phyloP scores from a whole-genome alignment of 495 filamentous ascomycete genomes.

The Trichocladium antarcticum region DNA sequence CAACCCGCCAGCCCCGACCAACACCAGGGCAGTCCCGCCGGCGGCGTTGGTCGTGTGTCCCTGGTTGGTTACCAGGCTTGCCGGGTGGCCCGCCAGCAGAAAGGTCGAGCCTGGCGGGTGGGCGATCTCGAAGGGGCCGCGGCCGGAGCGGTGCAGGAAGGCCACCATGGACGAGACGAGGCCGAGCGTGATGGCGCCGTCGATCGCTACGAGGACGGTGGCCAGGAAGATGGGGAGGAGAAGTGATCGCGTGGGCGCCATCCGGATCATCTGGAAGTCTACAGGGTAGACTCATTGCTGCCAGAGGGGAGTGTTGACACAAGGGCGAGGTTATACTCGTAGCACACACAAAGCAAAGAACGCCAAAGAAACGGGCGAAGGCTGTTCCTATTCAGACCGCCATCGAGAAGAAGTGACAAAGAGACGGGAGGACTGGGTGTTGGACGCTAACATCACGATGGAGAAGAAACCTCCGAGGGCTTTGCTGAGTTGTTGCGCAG shows the following conservation, averaged over 20 bases:
- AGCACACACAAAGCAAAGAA: neutral
- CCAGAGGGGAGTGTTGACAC: too few relatives aligned
- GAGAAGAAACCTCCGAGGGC: too few relatives aligned
- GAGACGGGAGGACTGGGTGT: neutral
- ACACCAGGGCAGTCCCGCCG: constrained; percentile 38
- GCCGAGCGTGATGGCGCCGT: constrained; percentile 34
- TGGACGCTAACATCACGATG: too few relatives aligned
- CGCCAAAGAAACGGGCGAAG: neutral
- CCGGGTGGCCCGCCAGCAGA: constrained; percentile 32
- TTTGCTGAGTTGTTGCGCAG: too few relatives aligned
- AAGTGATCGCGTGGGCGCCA: neutral
- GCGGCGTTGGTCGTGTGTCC: constrained; percentile 42
- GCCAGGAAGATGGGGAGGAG: constrained; percentile 1
- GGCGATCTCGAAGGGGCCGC: constrained; percentile 27
- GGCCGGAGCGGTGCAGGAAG: constrained; percentile 34
- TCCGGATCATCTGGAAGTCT: neutral
- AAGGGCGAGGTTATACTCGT: neutral
- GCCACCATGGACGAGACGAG: constrained; percentile 41
- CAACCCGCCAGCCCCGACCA: constrained; percentile 38
- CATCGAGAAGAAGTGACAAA: neutral
- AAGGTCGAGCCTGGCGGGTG: constrained; percentile 22
- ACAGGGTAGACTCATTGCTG: too few relatives aligned
- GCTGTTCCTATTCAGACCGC: neutral
- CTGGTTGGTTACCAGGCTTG: constrained; percentile 33
- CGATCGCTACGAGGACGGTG: constrained; percentile 28